phyloP scores from a whole-genome alignment of 192 early-diverging fungal species.

The Coemansia sp. region DNA sequence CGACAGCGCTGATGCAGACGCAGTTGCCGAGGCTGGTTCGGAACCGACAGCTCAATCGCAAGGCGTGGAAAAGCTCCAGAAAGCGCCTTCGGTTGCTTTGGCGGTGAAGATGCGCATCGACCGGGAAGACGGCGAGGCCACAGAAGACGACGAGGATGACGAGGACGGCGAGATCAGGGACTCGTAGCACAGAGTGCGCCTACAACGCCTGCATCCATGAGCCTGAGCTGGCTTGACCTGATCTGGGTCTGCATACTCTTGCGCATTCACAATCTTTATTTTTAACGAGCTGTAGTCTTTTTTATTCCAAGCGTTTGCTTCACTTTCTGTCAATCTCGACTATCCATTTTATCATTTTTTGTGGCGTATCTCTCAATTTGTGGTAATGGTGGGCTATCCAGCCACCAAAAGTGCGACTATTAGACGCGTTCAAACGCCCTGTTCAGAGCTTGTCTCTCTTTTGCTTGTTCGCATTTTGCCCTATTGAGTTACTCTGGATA shows the following conservation, averaged over 20 bases:
- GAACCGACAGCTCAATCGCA: neutral
- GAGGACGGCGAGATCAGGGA: slow-evolving; percentile 51
- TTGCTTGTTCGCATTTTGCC: no score
- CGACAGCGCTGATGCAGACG: neutral
- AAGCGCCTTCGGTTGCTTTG: neutral
- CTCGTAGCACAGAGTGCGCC: neutral
- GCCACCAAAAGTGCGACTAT: no score
- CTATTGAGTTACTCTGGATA: no score
- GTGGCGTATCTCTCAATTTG: no score
- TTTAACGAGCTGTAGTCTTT: neutral
- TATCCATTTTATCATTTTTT: no score
- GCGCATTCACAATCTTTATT: neutral
- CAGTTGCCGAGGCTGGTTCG: neutral
- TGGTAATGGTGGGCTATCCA: no score
- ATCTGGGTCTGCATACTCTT: no score
- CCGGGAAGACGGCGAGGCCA: slow-evolving; percentile 47
- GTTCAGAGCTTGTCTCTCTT: no score
- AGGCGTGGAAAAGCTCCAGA: neutral
- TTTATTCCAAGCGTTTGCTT: neutral
- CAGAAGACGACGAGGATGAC: slow-evolving; percentile 46
- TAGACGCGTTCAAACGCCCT: no score
- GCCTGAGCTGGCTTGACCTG: neutral
- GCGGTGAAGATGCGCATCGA: slow-evolving; percentile 12
- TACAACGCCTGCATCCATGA: neutral
- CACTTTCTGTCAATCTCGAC: neutral